Base-by-base conservation (phyloP, 78 protist species). In the Dictyostelium firmibasis region DNA sequence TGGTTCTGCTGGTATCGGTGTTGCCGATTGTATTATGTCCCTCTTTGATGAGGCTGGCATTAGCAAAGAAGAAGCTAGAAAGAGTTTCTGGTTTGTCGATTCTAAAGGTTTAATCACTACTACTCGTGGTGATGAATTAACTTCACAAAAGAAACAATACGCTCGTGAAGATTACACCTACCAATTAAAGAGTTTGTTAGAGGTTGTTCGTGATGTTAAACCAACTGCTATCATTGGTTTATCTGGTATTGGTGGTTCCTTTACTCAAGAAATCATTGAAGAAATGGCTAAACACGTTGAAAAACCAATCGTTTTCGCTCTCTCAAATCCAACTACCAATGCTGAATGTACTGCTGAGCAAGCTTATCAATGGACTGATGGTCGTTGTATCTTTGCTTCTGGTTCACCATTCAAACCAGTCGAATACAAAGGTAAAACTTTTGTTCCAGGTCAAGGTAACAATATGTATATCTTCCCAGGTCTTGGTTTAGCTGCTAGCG, bases 401-500 rank as follows among this genome's bases (percentile, higher is more conserved):
- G 99, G 99, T 67, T 95, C 98, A 23, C 99, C 99, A 70, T 98
- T 98, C 47, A 93, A 9, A 36, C 96, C 97, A 29, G 97, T 96
- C 47, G 67, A 70, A 57, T n/a, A 57, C 79, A 16, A 85, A 33
- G 98, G 97, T 16, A 13, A 31, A 20, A 86, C 94, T 3, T 70
- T 44, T 47, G 29, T 36, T 11, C 98, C 98, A 62, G 96, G 95
- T 78, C 99, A 98, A 91, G 98, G 94, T 23, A 91, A 92, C 96
- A 92, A 84, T 85, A 81, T 87, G 97, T 98, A 95, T 97, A 94
- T 98, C 92, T 98, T 99, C 98, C 99, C 99, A 16, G 99, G 98
- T 57, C 57, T 99, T 23, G 99, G 99, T 35, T 85, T 98, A 23
- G 99, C 98, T 14, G 78, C 97, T 14, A 1, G 47, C 29, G 64